These are phyloP conservation scores for Fusarium temperatum DNA, from an alignment of 2,329 filamentous ascomycete genomes.

Conservation along the genomic window DNA sequence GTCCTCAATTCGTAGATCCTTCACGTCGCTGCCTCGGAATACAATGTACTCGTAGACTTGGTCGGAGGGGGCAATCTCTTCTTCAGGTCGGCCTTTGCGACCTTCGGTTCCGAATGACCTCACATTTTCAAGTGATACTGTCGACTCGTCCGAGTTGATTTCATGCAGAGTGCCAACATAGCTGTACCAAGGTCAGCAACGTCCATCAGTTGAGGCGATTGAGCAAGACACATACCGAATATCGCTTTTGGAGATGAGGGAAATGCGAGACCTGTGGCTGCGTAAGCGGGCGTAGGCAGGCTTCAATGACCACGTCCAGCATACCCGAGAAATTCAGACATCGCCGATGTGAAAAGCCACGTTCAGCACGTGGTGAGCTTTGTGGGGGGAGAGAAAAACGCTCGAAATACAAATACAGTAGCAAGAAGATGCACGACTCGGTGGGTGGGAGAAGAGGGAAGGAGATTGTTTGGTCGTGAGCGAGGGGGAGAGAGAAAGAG, in stretches of 20 bases:
- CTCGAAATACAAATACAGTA: slow-evolving; percentile 34
- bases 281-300: slow-evolving; percentile 48
- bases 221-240: slow-evolving; percentile 75
- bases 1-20: slow-evolving; percentile 94
- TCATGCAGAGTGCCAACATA: slow-evolving; percentile 96
- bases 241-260: slow-evolving; percentile 95
- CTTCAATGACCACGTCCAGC: slow-evolving; percentile 43
- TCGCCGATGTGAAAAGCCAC: slow-evolving; percentile 51
- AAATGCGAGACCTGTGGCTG: slow-evolving; percentile 81
- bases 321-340: slow-evolving; percentile 71
- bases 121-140: slow-evolving; percentile 96
- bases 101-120: slow-evolving; percentile 94
- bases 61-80: slow-evolving; percentile 85
- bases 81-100: slow-evolving; percentile 77
- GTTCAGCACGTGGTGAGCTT: slow-evolving; percentile 54
- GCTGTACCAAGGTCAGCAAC: slow-evolving; percentile 61
- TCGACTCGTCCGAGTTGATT: slow-evolving; percentile 97
- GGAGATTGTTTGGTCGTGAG: slow-evolving; percentile 10
- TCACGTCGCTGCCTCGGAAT: slow-evolving; percentile 97
- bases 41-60: slow-evolving; percentile 98
- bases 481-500: slow-evolving; percentile 16
- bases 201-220: background rate
- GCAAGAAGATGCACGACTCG: slow-evolving; percentile 29
- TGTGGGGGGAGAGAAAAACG: slow-evolving; percentile 22
- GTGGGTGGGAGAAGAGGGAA: slow-evolving; percentile 19